These are phyloP conservation scores for Magnusiomyces tetraspermus DNA, from an alignment of 1,139 yeast species.

Conservation along the genomic window DNA sequence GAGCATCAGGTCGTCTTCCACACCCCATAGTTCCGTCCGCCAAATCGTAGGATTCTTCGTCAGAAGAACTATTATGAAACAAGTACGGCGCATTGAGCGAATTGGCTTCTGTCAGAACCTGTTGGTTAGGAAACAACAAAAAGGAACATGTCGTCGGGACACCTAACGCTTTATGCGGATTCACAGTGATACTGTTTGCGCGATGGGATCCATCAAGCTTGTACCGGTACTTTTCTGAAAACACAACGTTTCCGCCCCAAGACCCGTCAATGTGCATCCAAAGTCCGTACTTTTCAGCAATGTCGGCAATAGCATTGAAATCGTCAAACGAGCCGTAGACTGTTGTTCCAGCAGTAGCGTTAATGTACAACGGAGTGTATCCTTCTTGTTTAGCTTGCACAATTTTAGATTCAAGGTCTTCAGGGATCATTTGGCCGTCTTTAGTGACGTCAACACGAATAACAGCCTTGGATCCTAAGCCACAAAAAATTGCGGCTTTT, in stretches of 20 bases:
- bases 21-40: conserved; percentile 94
- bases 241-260: conserved; percentile 83
- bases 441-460: conserved; percentile 51
- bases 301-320: conserved; percentile 43
- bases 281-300: conserved; percentile 46
- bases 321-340: conserved; percentile 81
- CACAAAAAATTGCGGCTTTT: conserved; percentile 70
- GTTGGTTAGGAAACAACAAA: conserved; percentile 58
- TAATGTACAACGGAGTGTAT: conserved; percentile 61
- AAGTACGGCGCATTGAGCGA: conserved; percentile 73
- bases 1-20: conserved; percentile 76
- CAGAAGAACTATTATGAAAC: conserved; percentile 49
- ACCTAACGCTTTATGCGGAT: conserved; percentile 89
- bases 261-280: conserved; percentile 89
- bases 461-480: conserved; percentile 56
- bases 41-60: conserved; percentile 57
- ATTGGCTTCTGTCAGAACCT: conserved; percentile 60
- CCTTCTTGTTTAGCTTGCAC: conserved; percentile 42
- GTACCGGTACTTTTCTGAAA: conserved; percentile 42
- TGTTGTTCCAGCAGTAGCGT: conserved; percentile 85
- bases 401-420: conserved; percentile 42
- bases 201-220: conserved; percentile 51
- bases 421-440: conserved; percentile 50
- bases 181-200: conserved; percentile 74
- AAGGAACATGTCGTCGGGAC: conserved; percentile 84